These are phyloP conservation scores for Cryomyces minteri DNA, from an alignment of 495 filamentous ascomycete genomes.

Conservation along the genomic window DNA sequence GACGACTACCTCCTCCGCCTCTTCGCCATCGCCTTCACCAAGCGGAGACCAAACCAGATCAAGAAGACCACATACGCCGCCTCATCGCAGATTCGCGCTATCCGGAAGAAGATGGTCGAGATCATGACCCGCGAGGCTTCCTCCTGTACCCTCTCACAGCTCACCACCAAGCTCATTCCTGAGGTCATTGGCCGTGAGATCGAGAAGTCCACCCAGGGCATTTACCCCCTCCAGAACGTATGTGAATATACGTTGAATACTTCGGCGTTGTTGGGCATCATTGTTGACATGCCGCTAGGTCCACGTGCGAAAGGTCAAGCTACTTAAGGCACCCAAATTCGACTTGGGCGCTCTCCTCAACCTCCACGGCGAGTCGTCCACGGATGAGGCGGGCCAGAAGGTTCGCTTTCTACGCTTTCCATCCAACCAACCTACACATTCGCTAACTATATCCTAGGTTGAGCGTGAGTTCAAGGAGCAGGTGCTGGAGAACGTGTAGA, in stretches of 20 bases:
- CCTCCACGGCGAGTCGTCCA: constrained; percentile 90
- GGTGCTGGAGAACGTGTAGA: constrained; percentile 82
- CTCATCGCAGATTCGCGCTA: constrained; percentile 87
- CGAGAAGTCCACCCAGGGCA: constrained; percentile 97
- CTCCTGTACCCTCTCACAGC: constrained; percentile 81
- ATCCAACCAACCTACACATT: neutral
- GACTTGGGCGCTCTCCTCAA: constrained; percentile 88
- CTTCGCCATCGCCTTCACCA: constrained; percentile 98
- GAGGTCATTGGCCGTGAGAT: constrained; percentile 99
- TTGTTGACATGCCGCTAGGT: constrained; percentile 36
- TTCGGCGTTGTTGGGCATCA: neutral
- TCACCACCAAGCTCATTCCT: constrained; percentile 94
- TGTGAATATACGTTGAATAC: constrained; percentile 16
- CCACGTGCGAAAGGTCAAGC: constrained; percentile 99
- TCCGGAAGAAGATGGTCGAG: constrained; percentile 98
- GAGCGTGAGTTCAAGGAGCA: constrained; percentile 98
- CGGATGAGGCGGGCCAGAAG: constrained; percentile 95
- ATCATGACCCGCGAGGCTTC: constrained; percentile 93
- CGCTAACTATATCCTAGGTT: constrained; percentile 25
- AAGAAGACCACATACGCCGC: constrained; percentile 99
- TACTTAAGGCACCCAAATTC: constrained; percentile 95
- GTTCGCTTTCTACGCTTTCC: constrained; percentile 6
- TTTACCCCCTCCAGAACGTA: constrained; percentile 98
- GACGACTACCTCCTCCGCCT: constrained; percentile 97
- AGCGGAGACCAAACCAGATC: constrained; percentile 95